Conservation (phyloP, 164 flowering plant genomes). For the Magnolia changhungtana region DNA sequence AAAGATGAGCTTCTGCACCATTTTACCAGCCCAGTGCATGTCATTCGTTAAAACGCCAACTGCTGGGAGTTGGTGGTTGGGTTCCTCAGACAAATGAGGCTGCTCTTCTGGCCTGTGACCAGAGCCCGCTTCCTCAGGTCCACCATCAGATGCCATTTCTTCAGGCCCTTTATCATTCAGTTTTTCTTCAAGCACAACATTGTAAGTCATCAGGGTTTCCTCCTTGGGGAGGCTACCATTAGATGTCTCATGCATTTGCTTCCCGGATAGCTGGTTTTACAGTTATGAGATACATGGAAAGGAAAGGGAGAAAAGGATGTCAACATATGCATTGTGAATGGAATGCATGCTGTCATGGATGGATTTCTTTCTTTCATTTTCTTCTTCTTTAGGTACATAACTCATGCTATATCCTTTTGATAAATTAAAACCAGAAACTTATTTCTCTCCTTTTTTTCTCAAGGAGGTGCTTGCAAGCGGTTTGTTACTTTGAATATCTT, state of each 20-base stretch:
- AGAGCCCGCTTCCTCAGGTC: slow-evolving; percentile 4
- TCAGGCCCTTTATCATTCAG: slow-evolving; percentile 6
- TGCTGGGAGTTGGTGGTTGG: slow-evolving; percentile 6
- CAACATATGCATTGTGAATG: neutral
- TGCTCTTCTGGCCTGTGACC: slow-evolving; percentile 4
- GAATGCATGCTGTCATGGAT: slow-evolving; percentile 4
- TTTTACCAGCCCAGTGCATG: slow-evolving; percentile 41
- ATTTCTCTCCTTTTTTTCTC: neutral
- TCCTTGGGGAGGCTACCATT: slow-evolving; percentile 11
- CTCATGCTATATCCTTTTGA: neutral
- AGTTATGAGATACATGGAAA: slow-evolving; percentile 5
- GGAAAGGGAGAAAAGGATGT: neutral
- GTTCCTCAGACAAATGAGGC: slow-evolving; percentile 4
- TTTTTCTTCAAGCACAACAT: neutral
- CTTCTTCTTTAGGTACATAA: neutral
- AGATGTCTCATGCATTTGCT: slow-evolving; percentile 20
- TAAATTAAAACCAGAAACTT: neutral
- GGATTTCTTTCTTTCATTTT: neutral
- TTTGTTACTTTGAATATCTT: neutral
- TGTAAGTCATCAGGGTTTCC: neutral
- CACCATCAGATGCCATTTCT: neutral
- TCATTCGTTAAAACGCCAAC: slow-evolving; percentile 26
- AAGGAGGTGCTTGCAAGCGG: neutral
- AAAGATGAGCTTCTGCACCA: slow-evolving; percentile 32
- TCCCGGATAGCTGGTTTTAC: slow-evolving; percentile 21